Percentiles rank a stretch among this genome's conserved stretches.
phyloP scores from a whole-genome alignment of 2,329 filamentous ascomycete species.

The Leptographium flavum region DNA sequence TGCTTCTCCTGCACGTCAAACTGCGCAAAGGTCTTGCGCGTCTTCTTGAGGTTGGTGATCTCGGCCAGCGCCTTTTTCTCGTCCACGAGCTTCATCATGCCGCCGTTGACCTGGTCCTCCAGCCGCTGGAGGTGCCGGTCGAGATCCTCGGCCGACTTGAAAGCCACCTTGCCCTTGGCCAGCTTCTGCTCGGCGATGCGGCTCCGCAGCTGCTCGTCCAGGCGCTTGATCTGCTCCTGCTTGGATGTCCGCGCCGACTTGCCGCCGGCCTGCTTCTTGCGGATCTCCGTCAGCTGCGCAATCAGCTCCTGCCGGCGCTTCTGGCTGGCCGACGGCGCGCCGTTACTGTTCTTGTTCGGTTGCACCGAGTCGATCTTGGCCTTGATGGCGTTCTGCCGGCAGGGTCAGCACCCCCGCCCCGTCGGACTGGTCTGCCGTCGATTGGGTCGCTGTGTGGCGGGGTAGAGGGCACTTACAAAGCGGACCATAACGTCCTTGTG shows the following conservation, averaged over 20 bases:
- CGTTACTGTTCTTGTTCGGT: constrained; percentile 58
- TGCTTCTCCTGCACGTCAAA: constrained; percentile 77
- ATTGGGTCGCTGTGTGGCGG: no score
- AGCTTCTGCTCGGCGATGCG: constrained; percentile 78
- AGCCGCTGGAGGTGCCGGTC: constrained; percentile 69
- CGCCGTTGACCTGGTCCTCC: constrained; percentile 74
- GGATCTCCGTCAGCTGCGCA: constrained; percentile 68
- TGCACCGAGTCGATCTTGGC: constrained; percentile 74
- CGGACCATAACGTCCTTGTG: constrained; percentile 60
- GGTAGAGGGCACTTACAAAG: constrained; percentile 24
- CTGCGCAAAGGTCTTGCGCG: constrained; percentile 77
- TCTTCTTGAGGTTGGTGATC: constrained; percentile 70
- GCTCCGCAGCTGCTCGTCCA: constrained; percentile 78
- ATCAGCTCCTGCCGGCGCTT: constrained; percentile 81
- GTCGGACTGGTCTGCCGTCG: neutral
- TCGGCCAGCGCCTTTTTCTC: constrained; percentile 88
- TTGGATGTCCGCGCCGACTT: constrained; percentile 69
- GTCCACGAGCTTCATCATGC: constrained; percentile 89
- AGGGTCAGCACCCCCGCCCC: constrained; percentile 1
- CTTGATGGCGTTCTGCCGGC: constrained; percentile 65
- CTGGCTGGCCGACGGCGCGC: constrained; percentile 59
- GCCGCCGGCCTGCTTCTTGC: constrained; percentile 71
- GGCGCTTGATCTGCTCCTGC: constrained; percentile 80
- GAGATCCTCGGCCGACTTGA: constrained; percentile 79
- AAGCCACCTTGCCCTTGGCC: constrained; percentile 64